A percentile compares a stretch with the other conserved stretches of the same genome.
phyloP scores from a whole-genome alignment of 2,329 filamentous ascomycete species.

The Neofusicoccum kwambonambiense region DNA sequence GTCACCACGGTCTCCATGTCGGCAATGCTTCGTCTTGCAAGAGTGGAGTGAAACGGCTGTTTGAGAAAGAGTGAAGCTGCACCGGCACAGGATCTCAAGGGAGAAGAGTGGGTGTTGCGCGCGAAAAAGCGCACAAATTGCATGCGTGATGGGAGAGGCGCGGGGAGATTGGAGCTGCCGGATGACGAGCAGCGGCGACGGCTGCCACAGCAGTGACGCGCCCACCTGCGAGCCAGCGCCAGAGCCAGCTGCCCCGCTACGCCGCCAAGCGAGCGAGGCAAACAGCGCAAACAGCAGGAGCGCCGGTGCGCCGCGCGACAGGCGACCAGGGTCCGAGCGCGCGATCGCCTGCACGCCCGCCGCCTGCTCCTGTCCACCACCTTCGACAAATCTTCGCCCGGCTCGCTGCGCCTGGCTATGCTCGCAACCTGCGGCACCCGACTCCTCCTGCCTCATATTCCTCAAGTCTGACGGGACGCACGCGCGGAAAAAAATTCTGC shows the following conservation, averaged over 20 bases:
- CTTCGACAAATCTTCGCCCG: constrained; percentile 4
- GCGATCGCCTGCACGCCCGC: constrained; percentile 7
- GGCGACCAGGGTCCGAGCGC: neutral
- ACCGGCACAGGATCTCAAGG: constrained; percentile 27
- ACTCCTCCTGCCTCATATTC: neutral
- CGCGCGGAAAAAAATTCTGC: neutral
- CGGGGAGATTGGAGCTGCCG: neutral
- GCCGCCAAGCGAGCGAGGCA: neutral
- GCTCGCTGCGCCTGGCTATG: neutral
- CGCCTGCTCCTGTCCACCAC: constrained; percentile 12
- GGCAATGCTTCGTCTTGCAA: constrained; percentile 30
- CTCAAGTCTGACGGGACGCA: neutral
- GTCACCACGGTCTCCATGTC: constrained; percentile 82
- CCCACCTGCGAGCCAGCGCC: neutral
- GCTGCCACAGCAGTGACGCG: neutral
- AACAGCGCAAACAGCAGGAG: neutral
- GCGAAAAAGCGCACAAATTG: constrained; percentile 30
- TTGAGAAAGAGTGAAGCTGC: constrained; percentile 20
- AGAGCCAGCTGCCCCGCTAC: neutral
- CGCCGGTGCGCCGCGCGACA: too few relatives aligned
- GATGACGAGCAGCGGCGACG: constrained; percentile 2
- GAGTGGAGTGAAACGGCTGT: constrained; percentile 33
- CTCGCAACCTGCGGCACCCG: neutral
- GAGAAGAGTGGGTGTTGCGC: constrained; percentile 28
- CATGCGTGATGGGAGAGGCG: constrained; percentile 25